Evolutionary conservation across 495 filamentous ascomycete genomes (phyloP), one percentile per base, ranked within the genome.

Genomic region (Penicillium flavigenum): DNA sequence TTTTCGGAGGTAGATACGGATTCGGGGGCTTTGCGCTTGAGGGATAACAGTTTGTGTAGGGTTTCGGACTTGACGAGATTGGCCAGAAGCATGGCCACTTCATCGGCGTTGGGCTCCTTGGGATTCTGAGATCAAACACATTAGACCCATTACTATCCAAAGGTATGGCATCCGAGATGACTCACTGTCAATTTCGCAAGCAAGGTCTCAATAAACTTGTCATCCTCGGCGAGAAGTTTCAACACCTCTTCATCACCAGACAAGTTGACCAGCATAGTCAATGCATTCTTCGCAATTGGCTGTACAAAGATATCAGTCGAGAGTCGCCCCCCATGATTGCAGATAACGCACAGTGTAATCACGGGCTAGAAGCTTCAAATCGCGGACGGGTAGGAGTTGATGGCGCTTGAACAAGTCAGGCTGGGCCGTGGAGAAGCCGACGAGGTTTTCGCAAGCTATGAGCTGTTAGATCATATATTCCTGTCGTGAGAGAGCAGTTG

Each of bases 261-360:
- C 38, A 98, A 81, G 70, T 98, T 98, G 69, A 98, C 86, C 42
- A 98, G 81, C 49, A 97, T 96, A 10, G 85, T 94, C 56, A 98
- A 72, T n/a, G 88, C 93, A 81, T 96, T 87, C 63, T 91, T 90
- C 20, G 93, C 88, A 57, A 96, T 96, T 63, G 87, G 83, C 91
- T 96, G 62, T 11, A 20, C 14, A 32, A 34, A 26, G 22, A 16
- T 10, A 52, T 54, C 24, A 59, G 63, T 39, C 56, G 29, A 11
- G 22, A 42, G 34, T 26, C 49, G 34, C 43, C 11, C 27, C 48
- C 41, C 6, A n/a, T 46, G n/a, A 51, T 14, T 4, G 17, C 14
- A 43, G 19, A 31, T 19, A 43, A 70, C 83, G 69, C 76, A 92
- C 91, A 31, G 82, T 76, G 64, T 92, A 85, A 67, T 98, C 93